A percentile compares a stretch with the other conserved stretches of the same genome.
Evolutionary conservation across 116 monocot genomes (phyloP).

Genomic region (Iris pallida): DNA sequence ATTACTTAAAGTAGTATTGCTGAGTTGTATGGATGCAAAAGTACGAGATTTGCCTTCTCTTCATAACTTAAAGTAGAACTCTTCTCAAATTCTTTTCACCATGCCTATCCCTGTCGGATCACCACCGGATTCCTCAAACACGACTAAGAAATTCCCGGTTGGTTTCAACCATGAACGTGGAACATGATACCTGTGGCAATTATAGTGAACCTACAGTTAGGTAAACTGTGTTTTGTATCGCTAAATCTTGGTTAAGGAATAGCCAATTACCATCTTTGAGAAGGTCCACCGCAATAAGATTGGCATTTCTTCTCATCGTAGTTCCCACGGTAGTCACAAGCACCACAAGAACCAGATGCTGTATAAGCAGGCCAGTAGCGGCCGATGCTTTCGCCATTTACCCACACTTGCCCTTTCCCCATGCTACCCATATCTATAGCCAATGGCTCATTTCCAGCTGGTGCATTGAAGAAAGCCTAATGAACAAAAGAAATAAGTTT

Average conservation of each 20-base stretch:
- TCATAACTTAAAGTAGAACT: too few relatives aligned
- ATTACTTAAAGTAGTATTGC: too few relatives aligned
- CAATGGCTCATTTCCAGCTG: conserved; percentile 41
- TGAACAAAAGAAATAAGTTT: not conserved
- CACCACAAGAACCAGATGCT: conserved; percentile 41
- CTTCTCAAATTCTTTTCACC: conserved; percentile 40
- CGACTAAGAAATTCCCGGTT: conserved; percentile 50
- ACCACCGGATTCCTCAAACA: conserved; percentile 74
- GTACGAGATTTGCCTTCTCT: too few relatives aligned
- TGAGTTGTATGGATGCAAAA: too few relatives aligned
- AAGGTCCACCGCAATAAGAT: conserved; percentile 52
- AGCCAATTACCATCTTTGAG: conserved; percentile 52
- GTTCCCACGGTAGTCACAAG: conserved; percentile 48
- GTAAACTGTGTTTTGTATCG: too few relatives aligned
- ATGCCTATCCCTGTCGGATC: conserved; percentile 55
- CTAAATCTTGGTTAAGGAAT: too few relatives aligned
- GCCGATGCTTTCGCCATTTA: conserved; percentile 52
- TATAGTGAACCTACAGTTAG: not conserved
- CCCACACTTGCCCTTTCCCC: conserved; percentile 59
- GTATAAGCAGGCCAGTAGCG: conserved; percentile 48
- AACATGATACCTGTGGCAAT: conserved; percentile 54
- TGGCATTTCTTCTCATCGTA: conserved; percentile 58
- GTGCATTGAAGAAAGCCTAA: conserved; percentile 53
- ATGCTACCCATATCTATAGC: conserved; percentile 57
- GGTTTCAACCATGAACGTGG: conserved; percentile 65